phyloP scores from a whole-genome alignment of 2,329 filamentous ascomycete genomes.

The Sphaceloma murrayae region DNA sequence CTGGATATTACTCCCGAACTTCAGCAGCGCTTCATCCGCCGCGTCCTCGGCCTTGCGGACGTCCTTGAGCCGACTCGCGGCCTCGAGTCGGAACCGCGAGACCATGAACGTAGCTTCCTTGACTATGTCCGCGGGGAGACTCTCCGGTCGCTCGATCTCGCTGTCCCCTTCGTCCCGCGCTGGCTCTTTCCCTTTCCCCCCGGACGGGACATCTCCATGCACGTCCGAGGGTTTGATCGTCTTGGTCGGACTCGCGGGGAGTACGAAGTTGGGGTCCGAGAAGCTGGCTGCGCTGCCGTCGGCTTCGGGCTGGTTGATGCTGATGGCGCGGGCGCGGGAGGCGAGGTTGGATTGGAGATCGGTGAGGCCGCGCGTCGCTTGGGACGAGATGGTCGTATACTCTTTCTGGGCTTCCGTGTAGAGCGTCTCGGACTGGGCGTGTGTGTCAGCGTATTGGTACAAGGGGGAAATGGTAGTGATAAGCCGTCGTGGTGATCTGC shows the following conservation, averaged over 20 bases:
- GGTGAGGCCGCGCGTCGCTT: constrained; percentile 71
- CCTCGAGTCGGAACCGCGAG: constrained; percentile 64
- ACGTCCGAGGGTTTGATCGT: background rate
- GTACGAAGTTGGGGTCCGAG: constrained; percentile 21
- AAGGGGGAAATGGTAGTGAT: too few relatives aligned
- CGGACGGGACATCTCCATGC: constrained; percentile 23
- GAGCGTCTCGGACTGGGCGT: constrained; percentile 68
- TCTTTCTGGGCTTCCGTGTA: constrained; percentile 77
- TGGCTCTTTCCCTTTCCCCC: background rate
- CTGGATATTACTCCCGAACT: constrained; percentile 80
- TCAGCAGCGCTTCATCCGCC: constrained; percentile 85
- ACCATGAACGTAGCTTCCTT: constrained; percentile 58
- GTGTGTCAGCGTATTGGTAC: background rate
- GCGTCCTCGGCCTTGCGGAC: constrained; percentile 89
- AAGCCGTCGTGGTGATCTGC: background rate
- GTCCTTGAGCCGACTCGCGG: constrained; percentile 74
- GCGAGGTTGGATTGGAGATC: constrained; percentile 59
- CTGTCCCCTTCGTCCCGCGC: constrained; percentile 12
- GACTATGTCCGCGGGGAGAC: constrained; percentile 41
- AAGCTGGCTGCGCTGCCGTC: constrained; percentile 23
- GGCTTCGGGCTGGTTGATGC: constrained; percentile 40
- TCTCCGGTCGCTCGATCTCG: constrained; percentile 32
- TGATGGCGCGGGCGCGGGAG: constrained; percentile 63
- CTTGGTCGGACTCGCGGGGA: constrained; percentile 14
- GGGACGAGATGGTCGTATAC: constrained; percentile 55